Evolutionary conservation across 345 rosid species (phyloP).

Genomic region (Mallotus nudiflorus): DNA sequence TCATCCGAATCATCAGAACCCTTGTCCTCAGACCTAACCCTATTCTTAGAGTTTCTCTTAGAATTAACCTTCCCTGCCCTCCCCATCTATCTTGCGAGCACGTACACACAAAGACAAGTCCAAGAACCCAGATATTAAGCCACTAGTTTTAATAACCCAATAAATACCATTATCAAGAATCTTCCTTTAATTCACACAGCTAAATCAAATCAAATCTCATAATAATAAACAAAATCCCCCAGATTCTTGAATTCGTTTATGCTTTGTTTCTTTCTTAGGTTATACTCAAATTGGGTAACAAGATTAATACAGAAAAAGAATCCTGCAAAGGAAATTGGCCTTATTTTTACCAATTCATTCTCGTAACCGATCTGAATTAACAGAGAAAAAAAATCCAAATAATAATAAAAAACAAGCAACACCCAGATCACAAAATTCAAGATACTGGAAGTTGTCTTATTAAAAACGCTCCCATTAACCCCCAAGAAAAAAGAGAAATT

Average conservation of each 20-base stretch:
- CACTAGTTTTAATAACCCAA: slow-evolving; percentile 24
- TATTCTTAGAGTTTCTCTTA: slow-evolving; percentile 48
- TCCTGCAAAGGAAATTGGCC: slow-evolving; percentile 17
- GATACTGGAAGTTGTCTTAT: neutral
- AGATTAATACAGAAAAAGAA: slow-evolving; percentile 27
- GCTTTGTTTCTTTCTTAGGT: slow-evolving; percentile 29
- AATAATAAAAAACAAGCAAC: neutral
- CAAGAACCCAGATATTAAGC: slow-evolving; percentile 31
- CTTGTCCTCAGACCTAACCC: slow-evolving; percentile 50
- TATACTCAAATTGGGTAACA: slow-evolving; percentile 37
- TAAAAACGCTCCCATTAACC: slow-evolving; percentile 4
- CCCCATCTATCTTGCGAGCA: slow-evolving; percentile 63
- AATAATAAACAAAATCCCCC: neutral
- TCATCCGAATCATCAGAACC: slow-evolving; percentile 95
- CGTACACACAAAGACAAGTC: slow-evolving; percentile 10
- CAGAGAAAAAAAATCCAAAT: slow-evolving; percentile 21
- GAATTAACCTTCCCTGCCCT: slow-evolving; percentile 60
- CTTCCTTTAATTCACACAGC: neutral
- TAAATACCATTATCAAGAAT: slow-evolving; percentile 13
- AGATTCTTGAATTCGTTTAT: slow-evolving; percentile 25
- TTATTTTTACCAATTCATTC: slow-evolving; percentile 19
- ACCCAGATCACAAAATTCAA: slow-evolving; percentile 24
- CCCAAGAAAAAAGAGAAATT: neutral
- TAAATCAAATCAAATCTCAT: slow-evolving; percentile 15
- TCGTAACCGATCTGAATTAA: slow-evolving; percentile 30